Base-by-base conservation (phyloP, 257 asterid genomes). In the Henckelia pumila region DNA sequence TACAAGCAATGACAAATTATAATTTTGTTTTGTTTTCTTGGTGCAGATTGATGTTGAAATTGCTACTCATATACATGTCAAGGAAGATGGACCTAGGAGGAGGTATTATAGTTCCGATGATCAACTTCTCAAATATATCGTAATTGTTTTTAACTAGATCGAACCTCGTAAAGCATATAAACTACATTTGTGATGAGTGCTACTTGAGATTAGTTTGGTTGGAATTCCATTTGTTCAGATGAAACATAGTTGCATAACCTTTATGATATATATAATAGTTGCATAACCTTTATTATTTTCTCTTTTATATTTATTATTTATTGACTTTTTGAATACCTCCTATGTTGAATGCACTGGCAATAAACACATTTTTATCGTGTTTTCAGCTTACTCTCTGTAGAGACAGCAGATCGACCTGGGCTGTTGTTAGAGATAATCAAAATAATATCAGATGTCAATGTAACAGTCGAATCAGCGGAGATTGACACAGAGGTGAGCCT, bases 341-440 rank as follows among this genome's bases (percentile, higher is more conserved):
- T 40, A 5, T 8, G 33, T 8, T 19, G 6, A 23, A 17, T 44
- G 53, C n/a, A 5, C 11, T 37, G 49, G 20, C 53, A 16, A 44
- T 16, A 44, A 44, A 4, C 20, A 44, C 19, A 44, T 44, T 44
- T 14, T 4, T 47, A 19, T 47, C 1, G 21, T 16, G 55, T 16
- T 47, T 79, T 77, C 95, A 94, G 99, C 89, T 82, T 88, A 89
- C 97, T 94, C 74, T 82, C 64, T 63, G 64, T 94, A 63, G 99
- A 91, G 84, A 88, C 99, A 19, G 96, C 97, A 28, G 99, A 91
- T 77, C 94, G 97, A 63, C 86, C 97, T 2, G 99, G 99, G 64
- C 72, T 94, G 79, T 80, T 94, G 71, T 57, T 91, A 71, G 97
- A 94, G 82, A 73, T 94, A 67, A 74, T 94, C 84, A 88, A 88